Evolutionary conservation across 1,139 yeast genomes (phyloP).

Genomic region (Suhomyces atakaporum): DNA sequence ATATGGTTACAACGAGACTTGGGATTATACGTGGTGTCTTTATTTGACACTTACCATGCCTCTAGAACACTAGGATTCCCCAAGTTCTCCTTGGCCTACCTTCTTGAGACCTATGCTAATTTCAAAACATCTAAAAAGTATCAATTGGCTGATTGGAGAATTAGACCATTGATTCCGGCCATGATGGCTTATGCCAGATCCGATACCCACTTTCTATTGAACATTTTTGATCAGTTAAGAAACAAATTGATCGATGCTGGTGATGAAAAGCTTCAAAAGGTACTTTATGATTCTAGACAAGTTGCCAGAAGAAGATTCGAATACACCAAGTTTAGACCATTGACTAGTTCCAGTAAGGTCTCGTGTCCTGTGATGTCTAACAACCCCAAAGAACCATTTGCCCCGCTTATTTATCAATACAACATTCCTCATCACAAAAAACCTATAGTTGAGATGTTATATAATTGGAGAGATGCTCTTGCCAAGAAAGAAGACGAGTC

Average conservation of each 20-base stretch:
- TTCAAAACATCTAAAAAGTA: slow-evolving; percentile 92
- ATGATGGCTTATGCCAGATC: slow-evolving; percentile 90
- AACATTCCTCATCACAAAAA: slow-evolving; percentile 60
- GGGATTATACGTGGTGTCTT: slow-evolving; percentile 84
- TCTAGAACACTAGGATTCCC: slow-evolving; percentile 77
- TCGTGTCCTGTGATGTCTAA: slow-evolving; percentile 52
- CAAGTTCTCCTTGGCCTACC: slow-evolving; percentile 78
- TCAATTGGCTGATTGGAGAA: slow-evolving; percentile 96
- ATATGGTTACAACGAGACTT: slow-evolving; percentile 96
- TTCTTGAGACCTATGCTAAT: slow-evolving; percentile 76
- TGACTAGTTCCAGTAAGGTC: slow-evolving; percentile 30
- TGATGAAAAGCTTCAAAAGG: slow-evolving; percentile 54
- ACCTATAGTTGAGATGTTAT: slow-evolving; percentile 61
- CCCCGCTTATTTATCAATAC: slow-evolving; percentile 61
- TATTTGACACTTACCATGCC: slow-evolving; percentile 94
- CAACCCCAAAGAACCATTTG: slow-evolving; percentile 57
- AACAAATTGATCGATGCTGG: slow-evolving; percentile 55
- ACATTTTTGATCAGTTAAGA: slow-evolving; percentile 75
- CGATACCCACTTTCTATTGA: slow-evolving; percentile 87
- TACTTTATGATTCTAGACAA: slow-evolving; percentile 71
- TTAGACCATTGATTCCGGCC: slow-evolving; percentile 76
- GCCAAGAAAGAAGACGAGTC: slow-evolving; percentile 87
- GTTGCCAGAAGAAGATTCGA: slow-evolving; percentile 86
- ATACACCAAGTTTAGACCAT: slow-evolving; percentile 62
- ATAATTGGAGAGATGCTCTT: slow-evolving; percentile 76